A percentile compares a stretch with the other conserved stretches of the same genome.
These are phyloP conservation scores for Pichia pseudocactophila DNA, from an alignment of 805 yeast species.

Conservation along the genomic window DNA sequence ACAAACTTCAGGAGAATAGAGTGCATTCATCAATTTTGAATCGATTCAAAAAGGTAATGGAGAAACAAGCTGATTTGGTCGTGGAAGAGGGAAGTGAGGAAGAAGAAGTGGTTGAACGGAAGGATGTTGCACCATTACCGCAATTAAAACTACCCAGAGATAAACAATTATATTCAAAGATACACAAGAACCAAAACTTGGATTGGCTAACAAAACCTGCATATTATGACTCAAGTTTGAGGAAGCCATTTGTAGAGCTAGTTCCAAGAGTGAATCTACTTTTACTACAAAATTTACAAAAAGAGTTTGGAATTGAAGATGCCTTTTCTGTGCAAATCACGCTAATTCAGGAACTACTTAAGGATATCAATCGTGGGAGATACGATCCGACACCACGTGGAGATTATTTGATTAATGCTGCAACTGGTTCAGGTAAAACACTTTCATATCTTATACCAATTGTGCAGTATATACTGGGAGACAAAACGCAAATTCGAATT, in stretches of 20 bases:
- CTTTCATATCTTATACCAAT: conserved; percentile 82
- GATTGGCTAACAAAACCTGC: conserved; percentile 65
- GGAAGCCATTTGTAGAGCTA: conserved; percentile 42
- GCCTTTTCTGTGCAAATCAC: conserved; percentile 77
- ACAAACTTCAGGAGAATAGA: conserved; percentile 13
- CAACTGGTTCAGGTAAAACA: conserved; percentile 96
- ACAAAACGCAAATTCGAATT: not conserved
- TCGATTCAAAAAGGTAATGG: conserved; percentile 40
- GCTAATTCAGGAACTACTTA: conserved; percentile 47
- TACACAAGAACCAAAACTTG: conserved; percentile 30
- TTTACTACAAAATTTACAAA: conserved; percentile 38
- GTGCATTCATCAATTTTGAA: conserved; percentile 43
- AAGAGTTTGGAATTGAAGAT: conserved; percentile 33
- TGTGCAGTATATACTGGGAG: conserved; percentile 49
- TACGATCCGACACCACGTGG: conserved; percentile 50
- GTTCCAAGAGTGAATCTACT: conserved; percentile 32
- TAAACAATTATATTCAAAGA: conserved; percentile 28
- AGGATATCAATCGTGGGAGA: conserved; percentile 32
- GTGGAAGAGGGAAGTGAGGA: conserved; percentile 13
- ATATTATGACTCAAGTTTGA: conserved; percentile 40
- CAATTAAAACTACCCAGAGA: conserved; percentile 68
- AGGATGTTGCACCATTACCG: conserved; percentile 66
- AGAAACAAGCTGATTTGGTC: conserved; percentile 17
- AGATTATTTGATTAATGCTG: conserved; percentile 82
- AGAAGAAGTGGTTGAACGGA: conserved; percentile 22